Evolutionary conservation across 2,329 filamentous ascomycete genomes (phyloP).

Genomic region (Didymella pomorum): DNA sequence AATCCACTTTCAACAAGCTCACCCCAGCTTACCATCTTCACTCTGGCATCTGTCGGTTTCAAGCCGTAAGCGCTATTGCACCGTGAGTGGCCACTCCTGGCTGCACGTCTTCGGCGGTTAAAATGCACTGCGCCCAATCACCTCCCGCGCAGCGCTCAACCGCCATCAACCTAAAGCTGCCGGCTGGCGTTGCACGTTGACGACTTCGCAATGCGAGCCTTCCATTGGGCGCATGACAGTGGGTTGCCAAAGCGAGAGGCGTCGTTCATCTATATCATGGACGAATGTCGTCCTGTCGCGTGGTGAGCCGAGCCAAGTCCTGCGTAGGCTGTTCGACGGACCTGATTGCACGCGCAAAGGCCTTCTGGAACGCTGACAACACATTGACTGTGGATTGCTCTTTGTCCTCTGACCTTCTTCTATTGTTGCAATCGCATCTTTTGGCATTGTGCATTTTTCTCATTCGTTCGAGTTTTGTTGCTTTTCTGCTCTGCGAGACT

Average conservation of each 20-base stretch:
- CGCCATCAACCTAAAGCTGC: slow-evolving; percentile 20
- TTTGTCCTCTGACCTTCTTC: slow-evolving; percentile 9
- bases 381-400: slow-evolving; percentile 16
- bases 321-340: slow-evolving; percentile 25
- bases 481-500: slow-evolving; percentile 9
- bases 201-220: slow-evolving; percentile 25
- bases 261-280: slow-evolving; percentile 32
- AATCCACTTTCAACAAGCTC: slow-evolving; percentile 15
- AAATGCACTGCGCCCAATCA: slow-evolving; percentile 28
- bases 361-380: slow-evolving; percentile 20
- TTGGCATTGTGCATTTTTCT: slow-evolving; percentile 14
- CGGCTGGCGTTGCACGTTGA: slow-evolving; percentile 31
- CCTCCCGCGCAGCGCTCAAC: slow-evolving; percentile 3
- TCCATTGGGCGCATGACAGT: slow-evolving; percentile 30
- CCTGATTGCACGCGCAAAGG: slow-evolving; percentile 12
- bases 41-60: slow-evolving; percentile 35
- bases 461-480: slow-evolving; percentile 21
- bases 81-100: slow-evolving; percentile 34
- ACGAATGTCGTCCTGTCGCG: slow-evolving; percentile 31
- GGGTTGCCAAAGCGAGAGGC: slow-evolving; percentile 19
- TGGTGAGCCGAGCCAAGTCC: slow-evolving; percentile 29
- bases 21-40: slow-evolving; percentile 23
- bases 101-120: slow-evolving; percentile 40
- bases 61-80: slow-evolving; percentile 42
- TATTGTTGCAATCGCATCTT: slow-evolving; percentile 8